Evolutionary conservation across 495 filamentous ascomycete genomes (phyloP).

Genomic region (Pyrenopolyporus hunteri): DNA sequence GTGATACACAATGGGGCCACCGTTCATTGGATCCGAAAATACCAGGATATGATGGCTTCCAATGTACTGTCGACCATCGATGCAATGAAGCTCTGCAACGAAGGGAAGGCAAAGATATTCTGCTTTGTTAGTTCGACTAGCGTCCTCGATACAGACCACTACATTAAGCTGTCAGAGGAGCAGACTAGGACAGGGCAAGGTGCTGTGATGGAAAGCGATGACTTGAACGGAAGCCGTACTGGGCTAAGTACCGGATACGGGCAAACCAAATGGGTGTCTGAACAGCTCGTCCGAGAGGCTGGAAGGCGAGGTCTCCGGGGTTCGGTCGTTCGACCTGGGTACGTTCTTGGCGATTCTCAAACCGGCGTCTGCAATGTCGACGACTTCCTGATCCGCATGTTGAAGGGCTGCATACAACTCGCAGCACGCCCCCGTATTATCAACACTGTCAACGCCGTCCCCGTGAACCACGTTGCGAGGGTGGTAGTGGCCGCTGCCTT

Average conservation of each 20-base stretch:
- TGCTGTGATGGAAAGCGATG: conserved; percentile 54
- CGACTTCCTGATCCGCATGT: conserved; percentile 89
- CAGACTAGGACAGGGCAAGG: conserved; percentile 54
- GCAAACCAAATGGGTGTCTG: conserved; percentile 72
- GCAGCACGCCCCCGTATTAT: conserved; percentile 71
- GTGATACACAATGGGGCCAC: conserved; percentile 90
- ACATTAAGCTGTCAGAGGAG: conserved; percentile 72
- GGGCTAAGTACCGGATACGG: conserved; percentile 79
- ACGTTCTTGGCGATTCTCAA: conserved; percentile 76
- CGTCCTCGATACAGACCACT: conserved; percentile 81
- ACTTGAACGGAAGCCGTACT: conserved; percentile 53
- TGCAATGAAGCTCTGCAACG: conserved; percentile 73
- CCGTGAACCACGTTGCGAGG: conserved; percentile 81
- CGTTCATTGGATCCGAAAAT: conserved; percentile 86
- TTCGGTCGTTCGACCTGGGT: conserved; percentile 82
- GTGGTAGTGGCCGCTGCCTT: conserved; percentile 77
- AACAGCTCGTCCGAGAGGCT: conserved; percentile 78
- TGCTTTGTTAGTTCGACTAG: conserved; percentile 87
- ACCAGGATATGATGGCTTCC: conserved; percentile 72
- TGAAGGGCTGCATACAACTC: conserved; percentile 89
- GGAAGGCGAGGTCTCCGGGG: conserved; percentile 77
- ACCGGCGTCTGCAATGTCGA: conserved; percentile 82
- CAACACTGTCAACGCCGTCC: conserved; percentile 92
- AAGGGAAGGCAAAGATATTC: conserved; percentile 79
- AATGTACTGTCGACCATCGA: conserved; percentile 87